A percentile compares a stretch with the other conserved stretches of the same genome.
Evolutionary conservation across 2,329 filamentous ascomycete species (phyloP).

Genomic region (Verticillium nubilum): DNA sequence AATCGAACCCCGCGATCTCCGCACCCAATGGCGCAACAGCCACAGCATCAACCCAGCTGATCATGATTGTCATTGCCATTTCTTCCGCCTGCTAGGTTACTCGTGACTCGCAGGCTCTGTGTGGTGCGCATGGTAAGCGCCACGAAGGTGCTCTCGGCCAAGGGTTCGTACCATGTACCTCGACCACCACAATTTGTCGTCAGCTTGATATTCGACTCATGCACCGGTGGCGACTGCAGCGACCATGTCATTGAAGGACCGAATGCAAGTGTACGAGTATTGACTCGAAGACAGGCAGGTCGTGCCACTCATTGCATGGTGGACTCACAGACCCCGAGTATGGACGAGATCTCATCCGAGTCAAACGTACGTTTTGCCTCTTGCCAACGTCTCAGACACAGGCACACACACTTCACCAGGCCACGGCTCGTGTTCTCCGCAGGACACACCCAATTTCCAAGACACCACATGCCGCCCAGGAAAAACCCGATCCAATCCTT

Average conservation of each 20-base stretch:
- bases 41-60: background rate
- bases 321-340: background rate
- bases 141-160: background rate
- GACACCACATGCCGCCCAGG: background rate
- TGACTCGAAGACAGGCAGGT: background rate
- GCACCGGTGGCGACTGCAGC: background rate
- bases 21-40: background rate
- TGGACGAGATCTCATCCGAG: background rate
- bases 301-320: background rate
- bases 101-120: background rate
- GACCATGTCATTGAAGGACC: background rate
- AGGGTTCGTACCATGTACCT: background rate
- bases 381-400: background rate
- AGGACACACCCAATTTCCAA: background rate
- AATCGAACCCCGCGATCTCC: background rate
- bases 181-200: background rate
- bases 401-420: background rate
- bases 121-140: background rate
- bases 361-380: background rate
- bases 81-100: background rate
- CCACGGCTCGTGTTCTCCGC: background rate
- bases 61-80: background rate
- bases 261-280: background rate
- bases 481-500: background rate
- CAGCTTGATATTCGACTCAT: background rate